Base-by-base conservation (phyloP, 768 basidiomycete genomes). In the Psilocybe subaeruginosa region DNA sequence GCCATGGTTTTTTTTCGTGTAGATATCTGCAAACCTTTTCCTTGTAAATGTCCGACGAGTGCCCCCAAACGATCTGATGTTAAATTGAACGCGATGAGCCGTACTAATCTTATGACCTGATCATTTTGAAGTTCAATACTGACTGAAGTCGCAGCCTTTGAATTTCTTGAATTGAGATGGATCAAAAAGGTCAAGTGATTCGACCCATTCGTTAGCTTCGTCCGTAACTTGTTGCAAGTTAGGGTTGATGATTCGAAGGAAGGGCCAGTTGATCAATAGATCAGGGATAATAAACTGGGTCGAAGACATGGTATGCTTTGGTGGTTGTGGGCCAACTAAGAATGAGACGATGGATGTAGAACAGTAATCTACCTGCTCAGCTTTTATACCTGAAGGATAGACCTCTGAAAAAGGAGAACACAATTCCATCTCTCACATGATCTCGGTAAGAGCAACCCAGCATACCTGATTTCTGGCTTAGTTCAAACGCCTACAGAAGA, bases 101-200 rank as follows among this genome's bases (percentile, higher is more conserved):
- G 23, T 35, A 43, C 3, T 45, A 16, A 4, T 41, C 8, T 14
- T 5, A 35, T 23, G 23, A 23, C 23, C 23, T 16, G 6, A 27
- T 14, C 7, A 23, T 5, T 43, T 43, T 43, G 41, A 14, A 12
- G 41, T 23, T 43, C 1, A n/a, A 43, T 14, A 3, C 11, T n/a
- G 48, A 67, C 63, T 67, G 49, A 67, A 67, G 45, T 67, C 52
- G 41, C 66, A 67, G 9, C 63, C 63, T 33, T 62, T 64, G 55
- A 67, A 67, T 48, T 67, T 67, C 5, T 51, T 54, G 14, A 62
- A 63, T 45, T 67, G 63, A 14, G 45, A 55, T 0, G 63, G 58
- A 33, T 62, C 61, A 41, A 67, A 67, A 8, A 67, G 53, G 14
- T 49, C 55, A 14, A 64, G 56, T 4, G 66, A 64, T 4, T 59